Evolutionary conservation across 768 basidiomycete genomes (phyloP).

Genomic region (Boletus subcaerulescens): DNA sequence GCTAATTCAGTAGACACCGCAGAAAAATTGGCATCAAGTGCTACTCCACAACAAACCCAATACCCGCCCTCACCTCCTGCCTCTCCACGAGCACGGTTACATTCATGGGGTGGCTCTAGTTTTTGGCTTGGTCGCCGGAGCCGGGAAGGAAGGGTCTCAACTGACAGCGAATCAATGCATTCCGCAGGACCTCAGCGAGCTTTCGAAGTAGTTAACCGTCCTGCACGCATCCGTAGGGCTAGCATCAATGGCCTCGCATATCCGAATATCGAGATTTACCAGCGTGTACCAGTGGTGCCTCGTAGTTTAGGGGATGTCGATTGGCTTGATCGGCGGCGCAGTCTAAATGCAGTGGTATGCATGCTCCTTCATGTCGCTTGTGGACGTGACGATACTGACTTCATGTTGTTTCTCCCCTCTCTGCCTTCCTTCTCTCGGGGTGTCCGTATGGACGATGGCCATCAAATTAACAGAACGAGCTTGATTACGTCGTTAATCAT

Average conservation of each 20-base stretch:
- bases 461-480: conserved; percentile 53
- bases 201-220: conserved; percentile 52
- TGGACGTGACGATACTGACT: conserved; percentile 20
- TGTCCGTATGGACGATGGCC: conserved; percentile 2
- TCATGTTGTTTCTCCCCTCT: conserved; percentile 6
- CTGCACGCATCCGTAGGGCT: conserved; percentile 50
- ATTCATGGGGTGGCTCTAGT: conserved; percentile 39
- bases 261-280: conserved; percentile 46
- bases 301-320: conserved; percentile 69
- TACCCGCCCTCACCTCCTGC: conserved; percentile 31
- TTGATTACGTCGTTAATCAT: conserved; percentile 66
- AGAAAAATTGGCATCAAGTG: conserved; percentile 38
- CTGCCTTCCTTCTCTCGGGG: conserved; percentile 1
- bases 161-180: conserved; percentile 37
- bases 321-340: conserved; percentile 75
- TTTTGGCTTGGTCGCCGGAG: conserved; percentile 37
- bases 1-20: conserved; percentile 38
- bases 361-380: conserved; percentile 14
- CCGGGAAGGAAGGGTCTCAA: conserved; percentile 37
- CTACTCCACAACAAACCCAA: conserved; percentile 29
- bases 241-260: conserved; percentile 42
- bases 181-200: conserved; percentile 36
- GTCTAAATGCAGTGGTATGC: conserved; percentile 67
- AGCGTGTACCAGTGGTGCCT: conserved; percentile 40
- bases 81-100: conserved; percentile 31